phyloP scores from a whole-genome alignment of 2,329 filamentous ascomycete genomes.

The Onygenales sp. region DNA sequence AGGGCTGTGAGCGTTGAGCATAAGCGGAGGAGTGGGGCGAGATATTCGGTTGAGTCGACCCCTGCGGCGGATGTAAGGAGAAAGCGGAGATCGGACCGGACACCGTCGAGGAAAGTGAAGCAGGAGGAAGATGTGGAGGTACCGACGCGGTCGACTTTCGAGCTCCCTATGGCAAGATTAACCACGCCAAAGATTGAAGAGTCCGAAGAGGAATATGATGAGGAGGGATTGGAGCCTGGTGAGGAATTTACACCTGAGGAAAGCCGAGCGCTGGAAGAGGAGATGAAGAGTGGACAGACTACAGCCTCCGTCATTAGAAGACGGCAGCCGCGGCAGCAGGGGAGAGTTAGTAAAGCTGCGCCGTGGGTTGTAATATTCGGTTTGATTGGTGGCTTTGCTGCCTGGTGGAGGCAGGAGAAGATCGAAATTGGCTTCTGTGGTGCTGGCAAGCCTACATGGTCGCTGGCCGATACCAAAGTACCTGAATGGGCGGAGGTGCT shows the following conservation, averaged over 20 bases:
- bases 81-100: conserved; percentile 22
- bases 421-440: conserved; percentile 93
- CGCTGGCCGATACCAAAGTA: conserved; percentile 52
- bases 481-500: conserved; percentile 64
- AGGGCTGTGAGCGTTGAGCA: conserved; percentile 24
- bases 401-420: conserved; percentile 91
- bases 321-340: conserved; percentile 21
- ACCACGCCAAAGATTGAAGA: conserved; percentile 30
- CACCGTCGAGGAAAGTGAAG: conserved; percentile 27
- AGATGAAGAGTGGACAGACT: conserved; percentile 48
- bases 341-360: conserved; percentile 48
- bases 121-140: conserved; percentile 45
- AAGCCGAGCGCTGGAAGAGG: conserved; percentile 66
- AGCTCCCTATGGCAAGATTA: conserved; percentile 43
- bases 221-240: conserved; percentile 50
- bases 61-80: conserved; percentile 8
- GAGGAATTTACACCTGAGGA: conserved; percentile 95
- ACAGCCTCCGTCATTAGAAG: conserved; percentile 10
- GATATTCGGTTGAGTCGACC: conserved; percentile 27
- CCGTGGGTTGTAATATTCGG: conserved; percentile 63
- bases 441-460: conserved; percentile 57
- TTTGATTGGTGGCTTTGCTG: conserved; percentile 60
- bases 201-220: conserved; percentile 41
- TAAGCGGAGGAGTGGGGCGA: conserved; percentile 43
- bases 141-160: conserved; percentile 49